phyloP scores from a whole-genome alignment of 345 rosid genomes.

The Hibiscus tridactylites region DNA sequence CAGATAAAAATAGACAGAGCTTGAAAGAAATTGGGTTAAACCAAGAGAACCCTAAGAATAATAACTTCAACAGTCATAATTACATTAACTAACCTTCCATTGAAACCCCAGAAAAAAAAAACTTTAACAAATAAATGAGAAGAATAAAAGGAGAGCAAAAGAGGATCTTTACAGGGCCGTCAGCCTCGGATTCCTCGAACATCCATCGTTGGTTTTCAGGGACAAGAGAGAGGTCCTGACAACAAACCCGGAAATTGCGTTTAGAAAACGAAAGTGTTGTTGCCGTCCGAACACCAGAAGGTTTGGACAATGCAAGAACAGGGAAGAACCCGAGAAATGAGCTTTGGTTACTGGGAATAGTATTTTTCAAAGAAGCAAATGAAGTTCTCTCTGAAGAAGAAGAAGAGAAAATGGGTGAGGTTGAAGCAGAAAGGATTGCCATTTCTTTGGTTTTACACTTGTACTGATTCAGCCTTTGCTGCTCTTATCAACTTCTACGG shows the following conservation, averaged over 20 bases:
- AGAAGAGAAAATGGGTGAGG: constrained; percentile 21
- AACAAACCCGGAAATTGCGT: constrained; percentile 35
- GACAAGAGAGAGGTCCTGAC: constrained; percentile 42
- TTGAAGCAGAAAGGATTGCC: constrained; percentile 34
- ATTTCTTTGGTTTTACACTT: constrained; percentile 19
- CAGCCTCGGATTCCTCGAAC: constrained; percentile 56
- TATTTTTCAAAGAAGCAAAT: constrained; percentile 7
- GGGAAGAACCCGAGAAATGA: constrained; percentile 39
- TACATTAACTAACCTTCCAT: background rate
- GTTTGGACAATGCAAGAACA: constrained; percentile 20
- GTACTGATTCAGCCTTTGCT: constrained; percentile 5
- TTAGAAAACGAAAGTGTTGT: constrained; percentile 14
- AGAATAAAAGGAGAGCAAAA: background rate
- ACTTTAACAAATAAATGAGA: background rate
- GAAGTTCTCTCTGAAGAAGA: constrained; percentile 13
- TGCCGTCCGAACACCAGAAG: constrained; percentile 16
- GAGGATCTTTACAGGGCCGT: constrained; percentile 50
- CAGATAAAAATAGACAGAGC: background rate
- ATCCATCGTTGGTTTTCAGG: constrained; percentile 69
- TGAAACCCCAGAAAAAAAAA: constrained; percentile 1
- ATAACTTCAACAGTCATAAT: background rate
- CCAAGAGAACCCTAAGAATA: background rate
- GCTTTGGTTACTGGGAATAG: constrained; percentile 13
- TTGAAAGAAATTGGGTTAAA: background rate
- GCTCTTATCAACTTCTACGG: background rate